Conservation (phyloP, 1,284 basidiomycete genomes). For the Tilletia indica region DNA sequence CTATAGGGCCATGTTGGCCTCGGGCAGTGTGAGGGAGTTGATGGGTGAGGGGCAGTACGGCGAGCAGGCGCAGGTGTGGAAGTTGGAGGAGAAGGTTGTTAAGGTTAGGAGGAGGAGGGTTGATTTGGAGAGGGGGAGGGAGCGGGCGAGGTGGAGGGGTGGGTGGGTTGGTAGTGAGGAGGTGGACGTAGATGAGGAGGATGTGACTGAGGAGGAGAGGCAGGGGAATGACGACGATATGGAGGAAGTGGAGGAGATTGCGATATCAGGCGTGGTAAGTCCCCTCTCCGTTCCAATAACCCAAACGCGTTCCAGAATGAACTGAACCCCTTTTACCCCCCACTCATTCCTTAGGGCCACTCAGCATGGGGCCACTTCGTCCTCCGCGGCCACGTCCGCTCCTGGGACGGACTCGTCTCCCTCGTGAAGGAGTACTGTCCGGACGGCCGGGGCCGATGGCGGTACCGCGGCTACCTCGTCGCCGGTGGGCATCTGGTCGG, state of each 20-base stretch:
- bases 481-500: constrained; percentile 51
- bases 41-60: constrained; percentile 61
- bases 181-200: constrained; percentile 24
- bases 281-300: background rate
- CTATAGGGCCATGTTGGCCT: constrained; percentile 60
- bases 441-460: constrained; percentile 60
- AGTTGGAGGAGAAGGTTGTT: constrained; percentile 60
- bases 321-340: background rate
- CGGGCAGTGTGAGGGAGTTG: constrained; percentile 58
- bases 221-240: constrained; percentile 17
- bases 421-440: constrained; percentile 62
- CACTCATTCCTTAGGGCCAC: constrained; percentile 55
- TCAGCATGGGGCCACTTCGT: constrained; percentile 62
- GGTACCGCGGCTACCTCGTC: constrained; percentile 60
- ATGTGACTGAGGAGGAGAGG: background rate
- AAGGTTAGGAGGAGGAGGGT: constrained; percentile 24
- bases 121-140: background rate
- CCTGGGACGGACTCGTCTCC: constrained; percentile 62
- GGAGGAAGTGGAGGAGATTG: constrained; percentile 4
- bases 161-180: constrained; percentile 15
- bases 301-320: background rate
- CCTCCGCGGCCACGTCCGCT: constrained; percentile 59
- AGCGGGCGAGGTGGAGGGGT: background rate
- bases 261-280: background rate
- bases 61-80: constrained; percentile 64